Conservation (phyloP, 495 filamentous ascomycete species). For the Penicillium cinerascens region DNA sequence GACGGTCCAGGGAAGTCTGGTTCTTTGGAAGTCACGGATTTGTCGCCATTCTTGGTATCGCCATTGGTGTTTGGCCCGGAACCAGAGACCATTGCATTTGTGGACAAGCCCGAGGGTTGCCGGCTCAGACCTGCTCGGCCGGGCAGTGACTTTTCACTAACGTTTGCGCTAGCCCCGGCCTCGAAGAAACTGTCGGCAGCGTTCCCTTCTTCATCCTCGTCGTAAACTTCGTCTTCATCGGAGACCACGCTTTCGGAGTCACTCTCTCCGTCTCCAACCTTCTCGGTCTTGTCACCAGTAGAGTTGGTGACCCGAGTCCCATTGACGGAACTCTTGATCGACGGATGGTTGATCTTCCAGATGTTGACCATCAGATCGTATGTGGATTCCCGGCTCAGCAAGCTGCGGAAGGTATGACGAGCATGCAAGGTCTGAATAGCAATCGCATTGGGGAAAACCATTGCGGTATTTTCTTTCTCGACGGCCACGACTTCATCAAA, state of each 20-base stretch:
- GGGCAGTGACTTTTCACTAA: conserved; percentile 53
- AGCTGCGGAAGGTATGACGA: conserved; percentile 91
- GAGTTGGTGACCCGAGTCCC: conserved; percentile 77
- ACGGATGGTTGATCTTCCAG: conserved; percentile 94
- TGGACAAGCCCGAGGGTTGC: conserved; percentile 62
- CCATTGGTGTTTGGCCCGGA: conserved; percentile 25
- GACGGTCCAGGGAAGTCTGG: conserved; percentile 84
- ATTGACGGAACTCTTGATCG: conserved; percentile 81
- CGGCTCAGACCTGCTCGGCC: conserved; percentile 53
- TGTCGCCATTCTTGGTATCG: conserved; percentile 51
- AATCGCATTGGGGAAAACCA: conserved; percentile 96
- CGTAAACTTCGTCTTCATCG: conserved; percentile 73
- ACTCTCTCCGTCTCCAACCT: conserved; percentile 63
- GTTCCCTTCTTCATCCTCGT: conserved; percentile 66
- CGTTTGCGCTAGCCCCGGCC: conserved; percentile 53
- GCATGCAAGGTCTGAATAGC: conserved; percentile 95
- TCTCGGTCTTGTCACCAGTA: conserved; percentile 85
- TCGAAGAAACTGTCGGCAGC: conserved; percentile 58
- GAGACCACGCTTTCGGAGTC: conserved; percentile 53
- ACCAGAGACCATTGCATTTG: conserved; percentile 32
- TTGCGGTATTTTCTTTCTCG: conserved; percentile 92
- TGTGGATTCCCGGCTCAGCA: conserved; percentile 89
- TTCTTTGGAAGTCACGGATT: conserved; percentile 53
- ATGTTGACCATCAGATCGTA: conserved; percentile 97
- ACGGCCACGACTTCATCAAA: conserved; percentile 97